A percentile compares a stretch with the other conserved stretches of the same genome.
These are phyloP conservation scores for Botrytis sinoallii DNA, from an alignment of 2,329 filamentous ascomycete species.

Conservation along the genomic window DNA sequence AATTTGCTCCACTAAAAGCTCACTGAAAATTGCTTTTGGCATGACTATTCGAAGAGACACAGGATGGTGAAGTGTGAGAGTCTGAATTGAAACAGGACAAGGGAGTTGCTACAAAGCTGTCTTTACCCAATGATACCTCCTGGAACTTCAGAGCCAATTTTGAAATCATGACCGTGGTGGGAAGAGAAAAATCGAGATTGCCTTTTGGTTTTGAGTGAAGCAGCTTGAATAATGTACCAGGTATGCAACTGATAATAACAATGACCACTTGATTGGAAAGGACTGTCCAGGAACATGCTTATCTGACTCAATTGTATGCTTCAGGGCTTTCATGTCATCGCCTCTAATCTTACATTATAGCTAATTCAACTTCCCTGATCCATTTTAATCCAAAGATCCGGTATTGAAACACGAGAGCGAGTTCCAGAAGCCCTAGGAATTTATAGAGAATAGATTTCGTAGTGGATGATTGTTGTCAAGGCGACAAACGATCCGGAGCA, in stretches of 20 bases:
- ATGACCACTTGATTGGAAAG: background rate
- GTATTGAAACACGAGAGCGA: too few relatives aligned
- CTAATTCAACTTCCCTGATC: background rate
- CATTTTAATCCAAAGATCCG: too few relatives aligned
- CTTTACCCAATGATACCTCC: background rate
- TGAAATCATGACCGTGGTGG: background rate
- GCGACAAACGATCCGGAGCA: background rate
- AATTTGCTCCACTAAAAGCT: background rate
- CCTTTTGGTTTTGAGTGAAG: too few relatives aligned
- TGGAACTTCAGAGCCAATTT: background rate
- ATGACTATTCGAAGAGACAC: rapidly evolving
- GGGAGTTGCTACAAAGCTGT: background rate
- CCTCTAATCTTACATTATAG: background rate
- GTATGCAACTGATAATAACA: background rate
- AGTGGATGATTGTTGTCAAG: background rate
- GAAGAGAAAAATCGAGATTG: background rate
- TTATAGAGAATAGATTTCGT: background rate
- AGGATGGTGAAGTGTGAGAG: background rate
- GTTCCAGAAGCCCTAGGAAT: background rate
- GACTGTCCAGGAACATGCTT: background rate
- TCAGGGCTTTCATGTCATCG: background rate
- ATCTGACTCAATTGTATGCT: too few relatives aligned
- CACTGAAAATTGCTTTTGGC: background rate
- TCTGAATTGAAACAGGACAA: background rate
- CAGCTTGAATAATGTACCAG: background rate